A percentile compares a stretch with the other conserved stretches of the same genome.
Evolutionary conservation across 139 green algal genomes (phyloP).

Genomic region (Gonium pectorale): DNA sequence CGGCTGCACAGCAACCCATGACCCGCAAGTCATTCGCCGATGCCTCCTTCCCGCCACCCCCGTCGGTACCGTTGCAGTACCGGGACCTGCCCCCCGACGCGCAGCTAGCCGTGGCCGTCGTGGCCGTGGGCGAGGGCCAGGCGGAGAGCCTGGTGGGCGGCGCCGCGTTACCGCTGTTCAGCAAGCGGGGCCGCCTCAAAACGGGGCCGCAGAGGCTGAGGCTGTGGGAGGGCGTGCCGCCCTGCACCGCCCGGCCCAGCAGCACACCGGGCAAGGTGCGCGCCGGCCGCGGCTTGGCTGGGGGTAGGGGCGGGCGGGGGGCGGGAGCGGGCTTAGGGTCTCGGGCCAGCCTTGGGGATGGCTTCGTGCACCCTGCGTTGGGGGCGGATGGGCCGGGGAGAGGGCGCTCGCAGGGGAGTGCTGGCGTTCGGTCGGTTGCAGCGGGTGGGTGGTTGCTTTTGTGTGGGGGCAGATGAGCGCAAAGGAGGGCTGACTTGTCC

Average conservation of each 20-base stretch:
- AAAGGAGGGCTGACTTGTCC: too few species aligned
- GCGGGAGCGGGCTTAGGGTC: not conserved
- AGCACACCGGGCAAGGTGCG: constrained; percentile 82
- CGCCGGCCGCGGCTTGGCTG: not conserved
- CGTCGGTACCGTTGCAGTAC: constrained; percentile 65
- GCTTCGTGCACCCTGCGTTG: too few species aligned
- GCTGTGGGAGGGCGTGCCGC: constrained; percentile 67
- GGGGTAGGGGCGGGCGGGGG: not conserved
- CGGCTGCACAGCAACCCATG: too few species aligned
- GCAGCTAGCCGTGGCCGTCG: constrained; percentile 76
- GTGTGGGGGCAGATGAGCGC: too few species aligned
- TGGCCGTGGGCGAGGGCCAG: constrained; percentile 53
- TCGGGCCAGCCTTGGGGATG: too few species aligned
- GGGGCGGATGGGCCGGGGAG: too few species aligned
- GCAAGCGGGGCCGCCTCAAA: constrained; percentile 88
- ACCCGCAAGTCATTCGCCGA: too few species aligned
- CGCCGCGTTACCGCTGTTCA: constrained; percentile 85
- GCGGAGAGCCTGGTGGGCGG: constrained; percentile 64
- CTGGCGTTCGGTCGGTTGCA: too few species aligned
- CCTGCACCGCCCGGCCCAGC: constrained; percentile 65
- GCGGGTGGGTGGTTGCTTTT: too few species aligned
- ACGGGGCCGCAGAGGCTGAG: constrained; percentile 77
- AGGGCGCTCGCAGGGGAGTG: too few species aligned
- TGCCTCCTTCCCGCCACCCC: not conserved
- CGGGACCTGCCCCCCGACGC: constrained; percentile 83